phyloP scores from a whole-genome alignment of 495 filamentous ascomycete genomes.

The Chaetomium cochliodes region DNA sequence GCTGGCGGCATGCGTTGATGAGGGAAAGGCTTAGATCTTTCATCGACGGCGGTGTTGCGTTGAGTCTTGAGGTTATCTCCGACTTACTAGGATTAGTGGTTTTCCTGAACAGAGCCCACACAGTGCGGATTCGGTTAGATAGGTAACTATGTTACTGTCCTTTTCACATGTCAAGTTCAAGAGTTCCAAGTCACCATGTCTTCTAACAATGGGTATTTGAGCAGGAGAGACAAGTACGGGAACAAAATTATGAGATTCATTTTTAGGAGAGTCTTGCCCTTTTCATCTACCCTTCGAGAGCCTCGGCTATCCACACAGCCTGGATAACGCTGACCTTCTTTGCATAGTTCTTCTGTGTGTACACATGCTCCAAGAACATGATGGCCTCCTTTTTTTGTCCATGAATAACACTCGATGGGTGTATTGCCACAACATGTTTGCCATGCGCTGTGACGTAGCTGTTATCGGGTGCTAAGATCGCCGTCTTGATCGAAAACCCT shows the following conservation, averaged over 20 bases:
- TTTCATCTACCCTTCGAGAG: constrained; percentile 46
- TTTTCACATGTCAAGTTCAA: not conserved
- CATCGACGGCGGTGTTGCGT: not conserved
- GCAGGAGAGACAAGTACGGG: too few species aligned
- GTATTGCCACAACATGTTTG: constrained; percentile 82
- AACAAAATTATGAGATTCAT: too few species aligned
- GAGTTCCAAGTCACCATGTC: too few species aligned
- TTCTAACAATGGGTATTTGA: too few species aligned
- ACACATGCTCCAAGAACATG: constrained; percentile 94
- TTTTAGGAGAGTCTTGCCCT: too few species aligned
- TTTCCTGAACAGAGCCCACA: not conserved
- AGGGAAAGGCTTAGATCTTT: too few species aligned
- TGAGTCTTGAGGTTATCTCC: too few species aligned
- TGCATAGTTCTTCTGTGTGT: constrained; percentile 87
- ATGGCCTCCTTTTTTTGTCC: constrained; percentile 90
- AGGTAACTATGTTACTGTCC: too few species aligned
- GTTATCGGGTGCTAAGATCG: constrained; percentile 75
- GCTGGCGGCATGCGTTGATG: too few species aligned
- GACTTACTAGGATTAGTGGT: too few species aligned
- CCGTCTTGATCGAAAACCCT: constrained; percentile 81
- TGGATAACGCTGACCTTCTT: constrained; percentile 84
- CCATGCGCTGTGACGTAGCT: constrained; percentile 82
- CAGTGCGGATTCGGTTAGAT: not conserved
- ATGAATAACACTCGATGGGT: constrained; percentile 82
- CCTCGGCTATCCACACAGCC: constrained; percentile 81